phyloP scores from a whole-genome alignment of 345 rosid species.

The Eucalyptus leucophloia region DNA sequence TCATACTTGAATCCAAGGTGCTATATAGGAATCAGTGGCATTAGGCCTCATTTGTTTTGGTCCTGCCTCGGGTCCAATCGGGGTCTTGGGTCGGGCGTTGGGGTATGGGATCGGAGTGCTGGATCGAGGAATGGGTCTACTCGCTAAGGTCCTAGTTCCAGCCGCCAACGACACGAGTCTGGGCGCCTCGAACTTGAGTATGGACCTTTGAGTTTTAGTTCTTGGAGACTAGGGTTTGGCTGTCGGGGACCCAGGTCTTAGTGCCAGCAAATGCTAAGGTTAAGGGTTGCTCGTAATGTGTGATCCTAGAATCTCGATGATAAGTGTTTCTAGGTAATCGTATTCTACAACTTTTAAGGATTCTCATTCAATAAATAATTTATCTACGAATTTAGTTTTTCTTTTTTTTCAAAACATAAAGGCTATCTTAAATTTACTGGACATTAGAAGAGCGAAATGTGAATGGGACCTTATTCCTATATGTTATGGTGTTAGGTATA shows the following conservation, averaged over 20 bases:
- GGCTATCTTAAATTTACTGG: neutral
- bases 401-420: neutral
- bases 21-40: neutral
- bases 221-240: too few species aligned
- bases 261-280: neutral
- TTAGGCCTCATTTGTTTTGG: neutral
- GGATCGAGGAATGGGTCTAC: neutral
- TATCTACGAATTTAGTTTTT: too few species aligned
- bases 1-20: neutral
- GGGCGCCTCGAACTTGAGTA: neutral
- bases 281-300: neutral
- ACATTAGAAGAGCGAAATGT: neutral
- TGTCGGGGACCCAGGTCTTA: too few species aligned
- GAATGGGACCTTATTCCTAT: neutral
- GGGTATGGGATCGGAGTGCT: neutral
- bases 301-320: neutral
- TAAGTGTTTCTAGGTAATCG: neutral
- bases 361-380: neutral
- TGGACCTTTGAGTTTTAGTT: too few species aligned
- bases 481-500: neutral
- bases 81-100: neutral
- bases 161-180: neutral
- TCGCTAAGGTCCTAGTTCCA: neutral
- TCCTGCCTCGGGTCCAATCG: neutral
- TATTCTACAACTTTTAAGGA: neutral